Base-by-base conservation (phyloP, 192 early-diverging fungal genomes). In the Rhizoclosmatium globosum region DNA sequence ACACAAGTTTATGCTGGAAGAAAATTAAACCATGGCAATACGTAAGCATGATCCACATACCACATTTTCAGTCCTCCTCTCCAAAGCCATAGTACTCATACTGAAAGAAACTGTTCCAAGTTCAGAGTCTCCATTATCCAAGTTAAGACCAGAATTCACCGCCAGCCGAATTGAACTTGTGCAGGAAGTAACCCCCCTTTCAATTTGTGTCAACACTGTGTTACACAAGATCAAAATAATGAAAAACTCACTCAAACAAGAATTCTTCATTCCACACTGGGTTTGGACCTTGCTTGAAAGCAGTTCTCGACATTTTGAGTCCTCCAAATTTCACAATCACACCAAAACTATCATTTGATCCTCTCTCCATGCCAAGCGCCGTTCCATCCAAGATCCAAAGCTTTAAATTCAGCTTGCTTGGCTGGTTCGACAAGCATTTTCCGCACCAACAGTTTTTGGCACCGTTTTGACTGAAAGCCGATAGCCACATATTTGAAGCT, bases 261-360 rank as follows among this genome's bases (percentile, higher is more conserved):
- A 82, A 87, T 17, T 79, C 80, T 38, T 87, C 85, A 48, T 82
- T 78, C 85, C 85, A 87, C 64, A 81, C 76, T 13, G 84, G 82
- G 47, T 79, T 71, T 21, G 82, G 79, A 4, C 79, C 83, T 59
- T 19, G 64, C 56, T 85, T 85, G 41, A 79, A 79, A 39, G 81
- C 80, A 2, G 81, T 85, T 21, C 82, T 61, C 6, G 79, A 75
- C 67, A 80, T 81, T 64, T 87, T 87, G 38, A 87, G 62, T 61
- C 83, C 79, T 50, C 85, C 85, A 48, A 87, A 82, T 64, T 84
- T 47, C 13, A 85, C 78, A 47, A 83, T 82, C 47, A 61, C 70
- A 65, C 53, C 19, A 47, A 66, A 45, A 45, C 74, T 67, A 71
- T 66, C n/a, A 23, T 67, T 71, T 46, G 82, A 6, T 74, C 68